Base-by-base conservation (phyloP, 208 protist genomes). In the Leishmania arabica region DNA sequence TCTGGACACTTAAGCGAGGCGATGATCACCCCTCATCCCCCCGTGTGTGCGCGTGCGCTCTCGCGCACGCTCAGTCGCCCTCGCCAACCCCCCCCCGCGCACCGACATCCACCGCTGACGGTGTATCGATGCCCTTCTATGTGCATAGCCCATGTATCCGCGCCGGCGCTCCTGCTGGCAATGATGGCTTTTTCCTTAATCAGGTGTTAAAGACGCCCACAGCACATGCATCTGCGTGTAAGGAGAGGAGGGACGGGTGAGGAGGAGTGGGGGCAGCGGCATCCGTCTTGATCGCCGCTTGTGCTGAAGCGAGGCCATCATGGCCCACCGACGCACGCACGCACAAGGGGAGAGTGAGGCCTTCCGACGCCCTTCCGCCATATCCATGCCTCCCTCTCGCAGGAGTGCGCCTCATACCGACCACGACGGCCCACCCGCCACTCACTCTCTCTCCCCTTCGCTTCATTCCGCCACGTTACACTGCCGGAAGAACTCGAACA, bases 401-500 rank as follows among this genome's bases (percentile, higher is more conserved):
- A 45, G 11, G 15, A 24, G 17, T 47, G 31, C 21, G 65, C 8
- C 31, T 54, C 51, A 8, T 70, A 11, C n/a, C 37, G 2, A 34
- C n/a, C 2, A 42, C n/a, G 15, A 42, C 15, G 34, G 7, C 0
- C 68, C 68, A 9, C 40, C 68, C n/a, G 37, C 70, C 71, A 75
- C 47, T 2, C 13, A 49, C 40, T 60, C 40, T 31, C 42, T 77
- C 51, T 70, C 47, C 6, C 64, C 7, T 40, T 68, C 45, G 62
- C 34, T 4, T 72, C 87, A 83, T 66, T 83, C 86, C 31, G 89
- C 86, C 31, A 92, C 90, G 75, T 90, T 93, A 75, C 91, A 96
- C 64, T 93, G 89, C 2, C 91, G 86, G 66, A 97, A 95, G 77
- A 96, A 94, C 5, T 88, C 79, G 83, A 96, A 96, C 11, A 97